Conservation (phyloP, 305 asterid species). For the Fraxinus greggii region DNA sequence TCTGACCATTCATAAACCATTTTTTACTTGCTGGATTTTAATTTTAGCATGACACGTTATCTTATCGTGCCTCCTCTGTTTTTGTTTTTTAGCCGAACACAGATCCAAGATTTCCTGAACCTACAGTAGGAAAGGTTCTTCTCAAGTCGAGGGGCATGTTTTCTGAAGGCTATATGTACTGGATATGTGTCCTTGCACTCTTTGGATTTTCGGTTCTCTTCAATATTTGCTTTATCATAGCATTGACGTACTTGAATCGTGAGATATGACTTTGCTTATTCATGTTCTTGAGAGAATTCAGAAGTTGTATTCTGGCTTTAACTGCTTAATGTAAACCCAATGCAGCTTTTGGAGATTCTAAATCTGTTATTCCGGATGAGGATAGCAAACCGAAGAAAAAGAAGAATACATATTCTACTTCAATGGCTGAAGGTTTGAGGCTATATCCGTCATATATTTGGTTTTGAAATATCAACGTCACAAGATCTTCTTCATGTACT, state of each 20-base stretch:
- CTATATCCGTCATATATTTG: neutral
- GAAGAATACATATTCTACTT: slow-evolving; percentile 7
- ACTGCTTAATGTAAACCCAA: neutral
- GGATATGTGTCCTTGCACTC: slow-evolving; percentile 48
- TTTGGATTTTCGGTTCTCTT: slow-evolving; percentile 42
- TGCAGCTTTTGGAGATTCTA: slow-evolving; percentile 43
- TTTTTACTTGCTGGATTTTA: neutral
- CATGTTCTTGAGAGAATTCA: neutral
- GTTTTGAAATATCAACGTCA: neutral
- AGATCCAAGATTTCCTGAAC: slow-evolving; percentile 33
- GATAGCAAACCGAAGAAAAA: slow-evolving; percentile 14
- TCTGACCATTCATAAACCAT: neutral
- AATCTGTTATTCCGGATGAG: slow-evolving; percentile 25
- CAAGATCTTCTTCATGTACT: neutral
- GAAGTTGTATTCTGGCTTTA: neutral
- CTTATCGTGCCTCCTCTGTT: neutral
- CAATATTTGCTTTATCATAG: slow-evolving; percentile 39
- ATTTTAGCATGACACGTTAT: neutral
- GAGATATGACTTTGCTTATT: slow-evolving; percentile 19
- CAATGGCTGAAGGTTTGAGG: slow-evolving; percentile 17
- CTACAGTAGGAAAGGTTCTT: slow-evolving; percentile 41
- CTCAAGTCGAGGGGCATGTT: slow-evolving; percentile 43
- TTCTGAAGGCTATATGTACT: slow-evolving; percentile 33
- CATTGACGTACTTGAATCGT: slow-evolving; percentile 41
- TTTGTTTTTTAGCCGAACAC: slow-evolving; percentile 25